Base-by-base conservation (phyloP, 1,284 basidiomycete species). In the Phylloporus sp. region DNA sequence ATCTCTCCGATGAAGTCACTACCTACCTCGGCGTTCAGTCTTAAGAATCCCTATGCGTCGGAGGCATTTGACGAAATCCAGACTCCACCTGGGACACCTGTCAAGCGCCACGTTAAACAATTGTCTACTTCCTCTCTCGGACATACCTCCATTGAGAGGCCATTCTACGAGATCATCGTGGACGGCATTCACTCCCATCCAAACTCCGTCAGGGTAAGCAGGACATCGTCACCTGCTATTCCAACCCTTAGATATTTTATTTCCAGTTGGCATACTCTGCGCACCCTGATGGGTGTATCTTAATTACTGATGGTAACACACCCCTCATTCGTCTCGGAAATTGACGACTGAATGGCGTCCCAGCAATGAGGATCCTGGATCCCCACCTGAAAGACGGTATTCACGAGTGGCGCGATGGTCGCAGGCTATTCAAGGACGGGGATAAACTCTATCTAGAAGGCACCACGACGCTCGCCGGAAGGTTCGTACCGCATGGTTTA, bases 161-260 rank as follows among this genome's bases (percentile, higher is more conserved):
- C 94, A 24, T 95, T 88, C 78, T 97, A 93, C 72, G 94, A 92
- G 60, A 79, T 96, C 64, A 97, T 97, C 65, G 94, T 94, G 17
- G 95, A 97, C 74, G 95, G 95, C 1, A 88, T 95, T 62, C 95
- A 97, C 75, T 92, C 88, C 31, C 94, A 96, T 76, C 94, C 95
- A 6, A 94, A 95, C 77, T 93, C 92, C 52, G 92, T 96, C 59
- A 83, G 93, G 69, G 91, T 92, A 75, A 60, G 86, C 32, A 39
- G n/a, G 76, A 29, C 47, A 55, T 54, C n/a, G 44, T 59, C 31
- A 32, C 61, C 18, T 56, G 12, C 52, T 58, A 34, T 54, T 37
- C 26, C 32, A 49, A 50, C 12, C 12, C 20, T 24, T 68, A 56
- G 56, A 56, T 24, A 3, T n/a, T 24, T 47, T 39, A 40, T 64